Percentiles rank a stretch among this genome's conserved stretches.
Conservation (phyloP, 345 rosid species). For the Eucalyptus regnans region DNA sequence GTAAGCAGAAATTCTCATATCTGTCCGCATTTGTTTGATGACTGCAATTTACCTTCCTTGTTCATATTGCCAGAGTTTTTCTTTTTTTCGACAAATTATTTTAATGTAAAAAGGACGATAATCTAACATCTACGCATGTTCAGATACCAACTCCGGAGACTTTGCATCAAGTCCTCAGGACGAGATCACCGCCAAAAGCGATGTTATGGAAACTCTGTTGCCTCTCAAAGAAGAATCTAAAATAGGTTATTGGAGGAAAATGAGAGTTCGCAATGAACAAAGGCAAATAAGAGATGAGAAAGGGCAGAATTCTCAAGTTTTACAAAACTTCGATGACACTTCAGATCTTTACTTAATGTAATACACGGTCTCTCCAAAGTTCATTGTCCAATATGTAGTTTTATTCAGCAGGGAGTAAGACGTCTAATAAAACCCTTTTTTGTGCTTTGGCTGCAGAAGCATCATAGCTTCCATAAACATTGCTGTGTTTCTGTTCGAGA, state of each 20-base stretch:
- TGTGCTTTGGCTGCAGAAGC: constrained; percentile 32
- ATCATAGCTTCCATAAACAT: constrained; percentile 61
- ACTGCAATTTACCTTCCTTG: neutral
- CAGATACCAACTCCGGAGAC: constrained; percentile 14
- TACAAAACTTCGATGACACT: constrained; percentile 27
- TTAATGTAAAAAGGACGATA: neutral
- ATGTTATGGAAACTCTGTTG: constrained; percentile 2
- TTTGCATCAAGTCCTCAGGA: neutral
- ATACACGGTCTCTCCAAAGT: neutral
- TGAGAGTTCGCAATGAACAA: neutral
- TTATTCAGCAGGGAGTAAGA: neutral
- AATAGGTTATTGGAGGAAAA: constrained; percentile 6
- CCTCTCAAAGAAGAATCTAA: constrained; percentile 1
- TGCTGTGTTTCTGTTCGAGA: constrained; percentile 73
- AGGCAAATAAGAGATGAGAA: neutral
- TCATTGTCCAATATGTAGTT: neutral
- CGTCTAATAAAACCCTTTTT: neutral
- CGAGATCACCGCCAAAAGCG: neutral
- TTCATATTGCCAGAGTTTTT: neutral
- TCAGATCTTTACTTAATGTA: constrained; percentile 66
- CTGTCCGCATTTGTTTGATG: neutral
- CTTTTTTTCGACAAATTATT: neutral
- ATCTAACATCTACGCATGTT: neutral
- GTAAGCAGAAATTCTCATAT: neutral
- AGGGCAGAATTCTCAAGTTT: constrained; percentile 6